These are phyloP conservation scores for Mortierella claussenii DNA, from an alignment of 192 early-diverging fungal species.

Conservation along the genomic window DNA sequence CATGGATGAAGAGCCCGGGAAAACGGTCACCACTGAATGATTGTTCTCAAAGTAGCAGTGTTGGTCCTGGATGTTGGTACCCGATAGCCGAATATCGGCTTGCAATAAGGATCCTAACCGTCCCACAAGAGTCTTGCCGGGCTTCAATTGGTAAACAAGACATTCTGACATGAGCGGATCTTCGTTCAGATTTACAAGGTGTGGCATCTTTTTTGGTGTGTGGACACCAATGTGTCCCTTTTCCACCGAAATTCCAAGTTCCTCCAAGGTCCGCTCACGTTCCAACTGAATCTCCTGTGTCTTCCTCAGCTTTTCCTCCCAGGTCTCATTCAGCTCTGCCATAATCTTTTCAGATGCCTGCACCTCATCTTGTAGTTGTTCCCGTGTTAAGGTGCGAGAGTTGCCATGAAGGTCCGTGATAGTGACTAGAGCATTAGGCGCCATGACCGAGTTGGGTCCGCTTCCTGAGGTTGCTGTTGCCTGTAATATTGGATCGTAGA, in stretches of 20 bases:
- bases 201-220: constrained; percentile 82
- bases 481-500: constrained; percentile 55
- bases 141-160: constrained; percentile 84
- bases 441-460: too few relatives aligned
- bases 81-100: constrained; percentile 71
- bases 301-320: constrained; percentile 81
- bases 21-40: constrained; percentile 65
- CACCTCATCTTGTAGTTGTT: constrained; percentile 81
- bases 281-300: constrained; percentile 78
- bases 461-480: constrained; percentile 26
- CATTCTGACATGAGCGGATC: constrained; percentile 93
- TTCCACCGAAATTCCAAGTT: constrained; percentile 82
- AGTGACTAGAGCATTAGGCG: constrained; percentile 47
- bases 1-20: constrained; percentile 64
- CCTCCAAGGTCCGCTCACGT: constrained; percentile 78
- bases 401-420: constrained; percentile 58
- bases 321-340: constrained; percentile 82
- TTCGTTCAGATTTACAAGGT: constrained; percentile 91
- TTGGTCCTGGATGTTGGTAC: constrained; percentile 65
- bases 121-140: constrained; percentile 79
- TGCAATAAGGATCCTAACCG: constrained; percentile 36
- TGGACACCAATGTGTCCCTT: constrained; percentile 77
- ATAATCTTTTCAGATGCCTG: constrained; percentile 88
- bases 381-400: constrained; percentile 57
- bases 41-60: constrained; percentile 84